Percentiles rank a stretch among this genome's conserved stretches.
Evolutionary conservation across 768 basidiomycete species (phyloP).

Genomic region (Leucogyrophana mollusca): DNA sequence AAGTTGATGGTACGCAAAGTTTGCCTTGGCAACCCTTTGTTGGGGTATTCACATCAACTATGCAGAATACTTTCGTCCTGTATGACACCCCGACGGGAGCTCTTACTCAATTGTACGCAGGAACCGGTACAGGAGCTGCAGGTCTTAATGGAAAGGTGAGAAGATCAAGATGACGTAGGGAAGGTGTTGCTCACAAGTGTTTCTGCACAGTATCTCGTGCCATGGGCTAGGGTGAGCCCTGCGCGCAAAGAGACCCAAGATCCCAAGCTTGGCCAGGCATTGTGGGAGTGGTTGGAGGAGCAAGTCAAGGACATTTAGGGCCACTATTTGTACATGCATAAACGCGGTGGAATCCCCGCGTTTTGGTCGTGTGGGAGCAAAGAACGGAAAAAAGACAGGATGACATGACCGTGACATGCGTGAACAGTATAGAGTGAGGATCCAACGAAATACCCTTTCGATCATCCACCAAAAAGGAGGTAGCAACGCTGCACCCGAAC

Average conservation of each 20-base stretch:
- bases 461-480: too few relatives aligned
- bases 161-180: neutral
- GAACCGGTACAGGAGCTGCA: slow-evolving; percentile 37
- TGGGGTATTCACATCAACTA: neutral
- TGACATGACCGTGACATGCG: too few relatives aligned
- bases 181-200: slow-evolving; percentile 1
- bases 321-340: too few relatives aligned
- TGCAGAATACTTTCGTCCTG: slow-evolving; percentile 20
- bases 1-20: slow-evolving; percentile 12
- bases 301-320: slow-evolving; percentile 30
- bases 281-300: slow-evolving; percentile 51
- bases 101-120: slow-evolving; percentile 44
- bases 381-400: too few relatives aligned
- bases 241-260: slow-evolving; percentile 29
- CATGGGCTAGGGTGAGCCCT: slow-evolving; percentile 40
- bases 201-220: slow-evolving; percentile 41
- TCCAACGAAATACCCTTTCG: too few relatives aligned
- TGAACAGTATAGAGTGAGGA: too few relatives aligned
- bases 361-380: too few relatives aligned
- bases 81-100: slow-evolving; percentile 35
- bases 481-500: too few relatives aligned
- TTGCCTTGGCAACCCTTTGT: too few relatives aligned
- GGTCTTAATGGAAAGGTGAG: slow-evolving; percentile 42
- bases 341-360: too few relatives aligned
- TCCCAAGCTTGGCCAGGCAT: slow-evolving; percentile 28